Conservation (phyloP, 768 basidiomycete species). For the Mycena kentingensis region DNA sequence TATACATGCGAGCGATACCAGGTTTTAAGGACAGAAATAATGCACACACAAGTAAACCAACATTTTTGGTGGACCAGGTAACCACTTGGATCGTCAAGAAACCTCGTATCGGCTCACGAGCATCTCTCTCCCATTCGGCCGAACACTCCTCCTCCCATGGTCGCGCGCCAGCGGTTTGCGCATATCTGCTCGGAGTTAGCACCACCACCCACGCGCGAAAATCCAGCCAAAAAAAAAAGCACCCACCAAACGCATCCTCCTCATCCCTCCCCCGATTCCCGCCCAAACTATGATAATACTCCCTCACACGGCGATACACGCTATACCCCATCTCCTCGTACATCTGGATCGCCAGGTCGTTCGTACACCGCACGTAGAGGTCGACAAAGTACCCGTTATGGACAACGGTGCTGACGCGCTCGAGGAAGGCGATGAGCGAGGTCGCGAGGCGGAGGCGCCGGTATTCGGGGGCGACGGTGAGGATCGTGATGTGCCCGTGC, state of each 20-base stretch:
- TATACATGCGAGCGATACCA: too few relatives aligned
- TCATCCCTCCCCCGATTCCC: conserved; percentile 81
- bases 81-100: too few relatives aligned
- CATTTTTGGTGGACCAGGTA: too few relatives aligned
- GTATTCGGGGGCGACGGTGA: conserved; percentile 93
- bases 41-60: too few relatives aligned
- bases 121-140: conserved; percentile 52
- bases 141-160: conserved; percentile 45
- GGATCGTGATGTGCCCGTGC: conserved; percentile 94
- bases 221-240: neutral
- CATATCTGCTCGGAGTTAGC: conserved; percentile 43
- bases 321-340: conserved; percentile 94
- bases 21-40: too few relatives aligned
- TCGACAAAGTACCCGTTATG: conserved; percentile 93
- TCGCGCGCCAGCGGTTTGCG: conserved; percentile 53
- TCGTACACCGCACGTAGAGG: conserved; percentile 91
- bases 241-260: conserved; percentile 89
- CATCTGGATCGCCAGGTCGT: conserved; percentile 82
- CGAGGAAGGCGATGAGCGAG: conserved; percentile 84
- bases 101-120: conserved; percentile 43
- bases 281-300: conserved; percentile 84
- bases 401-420: conserved; percentile 77
- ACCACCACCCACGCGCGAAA: too few relatives aligned
- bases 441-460: conserved; percentile 85
- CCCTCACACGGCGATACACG: conserved; percentile 86